Evolutionary conservation across 257 asterid genomes (phyloP).

Genomic region (Salvia hispanica): DNA sequence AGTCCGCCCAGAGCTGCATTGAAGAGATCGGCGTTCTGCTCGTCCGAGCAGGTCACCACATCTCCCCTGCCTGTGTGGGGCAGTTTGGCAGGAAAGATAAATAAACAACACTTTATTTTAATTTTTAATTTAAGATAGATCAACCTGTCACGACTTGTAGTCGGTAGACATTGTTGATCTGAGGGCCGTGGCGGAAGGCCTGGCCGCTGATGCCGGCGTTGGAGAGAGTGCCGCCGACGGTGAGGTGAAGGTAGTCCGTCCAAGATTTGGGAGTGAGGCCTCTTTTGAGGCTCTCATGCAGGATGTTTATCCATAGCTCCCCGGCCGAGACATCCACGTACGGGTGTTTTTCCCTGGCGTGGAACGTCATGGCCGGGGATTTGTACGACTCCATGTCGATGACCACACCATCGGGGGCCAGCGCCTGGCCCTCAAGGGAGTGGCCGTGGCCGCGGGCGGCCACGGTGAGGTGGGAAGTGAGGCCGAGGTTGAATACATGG

Average conservation of each 20-base stretch:
- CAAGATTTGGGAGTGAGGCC: constrained; percentile 89
- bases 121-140: too few relatives aligned
- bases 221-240: constrained; percentile 91
- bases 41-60: constrained; percentile 63
- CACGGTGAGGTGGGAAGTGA: constrained; percentile 47
- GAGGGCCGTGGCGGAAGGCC: constrained; percentile 85
- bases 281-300: constrained; percentile 66
- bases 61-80: constrained; percentile 66
- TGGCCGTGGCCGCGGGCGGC: constrained; percentile 87
- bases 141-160: constrained; percentile 86
- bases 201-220: constrained; percentile 92
- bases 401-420: constrained; percentile 62
- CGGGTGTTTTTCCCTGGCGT: constrained; percentile 40
- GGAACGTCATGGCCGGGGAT: constrained; percentile 41
- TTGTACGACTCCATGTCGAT: constrained; percentile 63
- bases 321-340: constrained; percentile 78
- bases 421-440: constrained; percentile 81
- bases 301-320: constrained; percentile 75
- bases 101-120: too few relatives aligned
- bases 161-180: constrained; percentile 77
- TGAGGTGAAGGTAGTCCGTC: constrained; percentile 93
- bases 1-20: constrained; percentile 81
- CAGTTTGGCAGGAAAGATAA: too few relatives aligned
- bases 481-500: constrained; percentile 46
- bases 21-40: constrained; percentile 66